Conservation (phyloP, 176 grass and related monocot species). For the Oryza meridionalis region DNA sequence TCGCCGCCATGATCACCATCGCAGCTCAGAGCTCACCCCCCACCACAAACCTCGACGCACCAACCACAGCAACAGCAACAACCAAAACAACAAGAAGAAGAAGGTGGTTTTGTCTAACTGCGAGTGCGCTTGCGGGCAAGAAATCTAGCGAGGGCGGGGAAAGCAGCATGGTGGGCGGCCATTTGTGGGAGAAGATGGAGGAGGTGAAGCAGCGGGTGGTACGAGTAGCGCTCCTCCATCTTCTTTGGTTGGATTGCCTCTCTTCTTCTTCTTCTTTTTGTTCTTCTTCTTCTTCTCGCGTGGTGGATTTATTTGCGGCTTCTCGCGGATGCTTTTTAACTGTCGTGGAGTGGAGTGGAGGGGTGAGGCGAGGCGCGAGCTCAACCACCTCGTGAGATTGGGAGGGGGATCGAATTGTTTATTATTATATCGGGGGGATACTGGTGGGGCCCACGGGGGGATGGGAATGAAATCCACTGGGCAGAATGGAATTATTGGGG, state of each 20-base stretch:
- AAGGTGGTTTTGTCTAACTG: not conserved
- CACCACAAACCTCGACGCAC: not conserved
- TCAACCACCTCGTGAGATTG: not conserved
- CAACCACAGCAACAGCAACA: not conserved
- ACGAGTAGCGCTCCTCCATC: not conserved
- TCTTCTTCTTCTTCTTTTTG: no score
- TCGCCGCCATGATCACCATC: constrained; percentile 78
- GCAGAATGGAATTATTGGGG: not conserved
- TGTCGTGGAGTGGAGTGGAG: not conserved
- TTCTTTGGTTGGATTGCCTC: not conserved
- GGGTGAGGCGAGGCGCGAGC: no score
- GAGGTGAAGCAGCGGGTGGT: not conserved
- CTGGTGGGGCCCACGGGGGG: not conserved
- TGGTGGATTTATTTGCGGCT: constrained; percentile 17
- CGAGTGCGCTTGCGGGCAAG: not conserved
- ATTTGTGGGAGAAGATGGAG: constrained; percentile 17
- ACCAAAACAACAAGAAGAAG: not conserved
- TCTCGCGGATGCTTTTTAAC: not conserved
- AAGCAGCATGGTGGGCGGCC: not conserved
- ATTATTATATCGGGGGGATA: no score
- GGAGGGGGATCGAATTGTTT: no score
- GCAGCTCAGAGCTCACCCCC: constrained; percentile 13
- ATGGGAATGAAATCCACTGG: not conserved
- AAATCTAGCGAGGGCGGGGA: constrained; percentile 6
- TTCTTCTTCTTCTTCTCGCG: not conserved